Percentiles rank a stretch among this genome's conserved stretches.
These are phyloP conservation scores for Ceratobasidium sp. DNA, from an alignment of 1,284 basidiomycete species.

Conservation along the genomic window DNA sequence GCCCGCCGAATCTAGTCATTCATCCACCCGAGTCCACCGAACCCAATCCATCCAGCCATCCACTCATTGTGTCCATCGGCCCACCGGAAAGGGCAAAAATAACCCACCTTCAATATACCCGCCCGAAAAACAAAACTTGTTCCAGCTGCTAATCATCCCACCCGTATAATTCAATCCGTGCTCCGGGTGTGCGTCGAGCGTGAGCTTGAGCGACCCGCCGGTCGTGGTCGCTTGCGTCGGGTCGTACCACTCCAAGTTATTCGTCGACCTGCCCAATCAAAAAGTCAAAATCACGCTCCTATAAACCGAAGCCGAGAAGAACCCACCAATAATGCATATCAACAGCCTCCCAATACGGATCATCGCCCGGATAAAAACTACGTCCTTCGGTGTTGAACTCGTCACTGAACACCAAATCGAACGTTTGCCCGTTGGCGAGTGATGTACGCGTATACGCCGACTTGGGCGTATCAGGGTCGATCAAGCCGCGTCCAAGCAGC, in stretches of 20 bases:
- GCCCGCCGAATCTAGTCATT: too few relatives aligned
- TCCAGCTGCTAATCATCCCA: constrained; percentile 75
- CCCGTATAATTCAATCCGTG: constrained; percentile 84
- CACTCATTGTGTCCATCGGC: too few relatives aligned
- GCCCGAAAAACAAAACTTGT: constrained; percentile 96
- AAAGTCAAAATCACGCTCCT: neutral
- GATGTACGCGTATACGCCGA: constrained; percentile 56
- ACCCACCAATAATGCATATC: constrained; percentile 80
- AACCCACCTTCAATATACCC: constrained; percentile 71
- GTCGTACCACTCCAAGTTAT: constrained; percentile 80
- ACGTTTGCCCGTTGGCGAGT: constrained; percentile 57
- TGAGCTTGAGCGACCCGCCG: constrained; percentile 83
- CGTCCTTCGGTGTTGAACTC: constrained; percentile 68
- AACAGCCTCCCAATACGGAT: constrained; percentile 81
- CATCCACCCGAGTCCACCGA: too few relatives aligned
- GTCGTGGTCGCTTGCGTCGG: constrained; percentile 83
- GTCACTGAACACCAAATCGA: constrained; percentile 64
- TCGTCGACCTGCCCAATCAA: constrained; percentile 59
- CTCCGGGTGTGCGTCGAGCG: constrained; percentile 68
- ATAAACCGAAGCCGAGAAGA: neutral
- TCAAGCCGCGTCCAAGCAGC: constrained; percentile 59
- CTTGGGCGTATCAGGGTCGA: constrained; percentile 80
- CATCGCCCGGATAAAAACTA: constrained; percentile 78
- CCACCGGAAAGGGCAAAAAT: neutral
- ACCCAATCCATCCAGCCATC: too few relatives aligned